Percentiles rank a stretch among this genome's conserved stretches.
Conservation (phyloP, 1,284 basidiomycete genomes). For the Melanopsichium pennsylvanicum region DNA sequence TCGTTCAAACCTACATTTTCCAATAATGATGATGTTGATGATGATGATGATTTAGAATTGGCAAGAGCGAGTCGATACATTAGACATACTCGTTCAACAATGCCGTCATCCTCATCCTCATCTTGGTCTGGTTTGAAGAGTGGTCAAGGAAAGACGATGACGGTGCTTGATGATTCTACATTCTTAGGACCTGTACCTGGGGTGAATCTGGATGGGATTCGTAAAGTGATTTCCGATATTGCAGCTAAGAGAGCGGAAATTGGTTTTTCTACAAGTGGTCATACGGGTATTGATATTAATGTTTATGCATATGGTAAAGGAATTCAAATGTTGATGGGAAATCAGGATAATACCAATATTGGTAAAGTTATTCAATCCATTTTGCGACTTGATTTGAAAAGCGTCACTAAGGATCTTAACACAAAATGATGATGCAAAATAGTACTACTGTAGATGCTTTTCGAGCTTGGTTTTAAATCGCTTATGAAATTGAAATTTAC, state of each 20-base stretch:
- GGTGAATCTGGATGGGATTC: constrained; percentile 37
- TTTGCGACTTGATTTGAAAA: constrained; percentile 53
- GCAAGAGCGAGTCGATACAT: not conserved
- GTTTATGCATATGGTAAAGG: constrained; percentile 65
- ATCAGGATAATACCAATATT: constrained; percentile 66
- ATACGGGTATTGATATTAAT: constrained; percentile 67
- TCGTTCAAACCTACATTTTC: too few relatives aligned
- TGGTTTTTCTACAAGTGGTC: constrained; percentile 67
- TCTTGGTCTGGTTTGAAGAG: too few relatives aligned
- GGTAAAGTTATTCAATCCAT: constrained; percentile 51
- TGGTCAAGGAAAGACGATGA: too few relatives aligned
- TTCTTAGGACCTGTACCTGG: constrained; percentile 24
- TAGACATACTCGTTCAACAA: too few relatives aligned
- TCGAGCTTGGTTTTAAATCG: too few relatives aligned
- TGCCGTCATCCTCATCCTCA: too few relatives aligned
- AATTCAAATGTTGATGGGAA: constrained; percentile 57
- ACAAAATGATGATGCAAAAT: too few relatives aligned
- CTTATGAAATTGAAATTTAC: too few relatives aligned
- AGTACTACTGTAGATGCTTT: too few relatives aligned
- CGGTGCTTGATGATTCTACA: too few relatives aligned
- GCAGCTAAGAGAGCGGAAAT: constrained; percentile 64
- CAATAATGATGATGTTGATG: too few relatives aligned
- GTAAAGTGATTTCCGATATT: constrained; percentile 43
- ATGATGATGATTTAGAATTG: not conserved
- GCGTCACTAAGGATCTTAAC: constrained; percentile 45